phyloP scores from a whole-genome alignment of 2,329 filamentous ascomycete genomes.

The Apiospora koreana region DNA sequence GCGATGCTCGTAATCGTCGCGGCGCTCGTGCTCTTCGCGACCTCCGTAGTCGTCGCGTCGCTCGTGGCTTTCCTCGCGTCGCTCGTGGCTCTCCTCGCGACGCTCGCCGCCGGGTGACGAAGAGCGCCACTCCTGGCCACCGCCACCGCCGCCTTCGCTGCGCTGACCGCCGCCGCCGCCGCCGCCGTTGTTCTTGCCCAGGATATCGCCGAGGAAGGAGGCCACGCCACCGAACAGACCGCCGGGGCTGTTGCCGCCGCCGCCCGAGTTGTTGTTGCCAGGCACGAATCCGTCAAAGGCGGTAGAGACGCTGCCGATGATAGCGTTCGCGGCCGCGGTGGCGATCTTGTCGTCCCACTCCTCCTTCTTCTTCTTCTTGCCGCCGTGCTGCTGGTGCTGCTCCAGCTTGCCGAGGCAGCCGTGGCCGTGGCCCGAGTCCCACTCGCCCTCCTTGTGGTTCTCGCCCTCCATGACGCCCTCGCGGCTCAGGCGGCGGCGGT shows the following conservation, averaged over 20 bases:
- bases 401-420: slow-evolving; percentile 68
- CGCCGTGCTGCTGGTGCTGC: slow-evolving; percentile 52
- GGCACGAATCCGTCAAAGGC: slow-evolving; percentile 48
- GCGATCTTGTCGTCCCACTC: slow-evolving; percentile 48
- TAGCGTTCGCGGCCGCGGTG: slow-evolving; percentile 54
- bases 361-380: slow-evolving; percentile 48
- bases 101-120: slow-evolving; percentile 61
- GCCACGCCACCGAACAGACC: slow-evolving; percentile 24
- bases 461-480: slow-evolving; percentile 71
- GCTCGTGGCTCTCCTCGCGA: slow-evolving; percentile 25
- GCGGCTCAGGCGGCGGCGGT: slow-evolving; percentile 74
- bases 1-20: not conserved
- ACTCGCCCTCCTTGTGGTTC: slow-evolving; percentile 84
- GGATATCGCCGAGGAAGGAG: slow-evolving; percentile 61
- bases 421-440: slow-evolving; percentile 79
- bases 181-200: slow-evolving; percentile 39
- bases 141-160: too few species aligned
- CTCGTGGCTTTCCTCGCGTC: slow-evolving; percentile 23
- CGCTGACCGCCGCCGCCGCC: slow-evolving; percentile 25
- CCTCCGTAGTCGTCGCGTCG: slow-evolving; percentile 24
- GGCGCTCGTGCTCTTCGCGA: slow-evolving; percentile 12
- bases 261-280: slow-evolving; percentile 30
- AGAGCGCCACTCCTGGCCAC: slow-evolving; percentile 57
- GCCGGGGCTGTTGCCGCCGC: slow-evolving; percentile 35
- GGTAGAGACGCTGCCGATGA: slow-evolving; percentile 59